Percentiles rank a stretch among this genome's conserved stretches.
Evolutionary conservation across 169 alveolate genomes (phyloP).

Genomic region (Theileria annulata): DNA sequence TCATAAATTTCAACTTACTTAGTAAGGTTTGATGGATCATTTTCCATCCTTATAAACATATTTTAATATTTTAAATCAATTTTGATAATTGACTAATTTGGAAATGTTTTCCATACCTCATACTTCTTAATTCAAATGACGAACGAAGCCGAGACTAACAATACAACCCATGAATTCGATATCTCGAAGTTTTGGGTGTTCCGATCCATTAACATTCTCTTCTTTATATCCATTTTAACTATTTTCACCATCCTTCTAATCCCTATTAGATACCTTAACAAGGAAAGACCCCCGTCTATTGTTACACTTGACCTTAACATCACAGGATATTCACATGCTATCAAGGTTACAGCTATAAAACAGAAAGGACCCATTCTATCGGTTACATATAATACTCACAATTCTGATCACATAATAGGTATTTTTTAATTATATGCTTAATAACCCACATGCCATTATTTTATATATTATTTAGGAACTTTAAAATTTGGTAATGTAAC

Average conservation of each 20-base stretch:
- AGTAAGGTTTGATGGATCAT: not conserved
- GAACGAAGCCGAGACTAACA: not conserved
- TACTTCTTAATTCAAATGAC: not conserved
- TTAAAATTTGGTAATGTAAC: slow-evolving; percentile 12
- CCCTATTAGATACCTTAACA: slow-evolving; percentile 13
- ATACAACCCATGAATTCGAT: not conserved
- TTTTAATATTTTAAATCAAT: too few relatives aligned
- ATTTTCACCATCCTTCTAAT: not conserved
- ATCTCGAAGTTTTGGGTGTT: slow-evolving; percentile 22
- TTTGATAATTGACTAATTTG: not conserved
- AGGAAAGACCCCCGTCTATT: not conserved
- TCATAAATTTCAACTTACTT: not conserved
- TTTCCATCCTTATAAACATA: not conserved
- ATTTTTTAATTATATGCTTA: too few relatives aligned
- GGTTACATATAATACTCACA: slow-evolving; percentile 2
- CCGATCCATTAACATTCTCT: slow-evolving; percentile 17
- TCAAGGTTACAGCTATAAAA: slow-evolving; percentile 6
- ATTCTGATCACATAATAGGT: slow-evolving; percentile 15
- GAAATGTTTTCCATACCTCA: not conserved
- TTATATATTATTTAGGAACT: slow-evolving; percentile 3
- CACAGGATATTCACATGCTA: not conserved
- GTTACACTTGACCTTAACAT: slow-evolving; percentile 1
- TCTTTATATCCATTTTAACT: not conserved
- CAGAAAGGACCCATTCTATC: slow-evolving; percentile 4
- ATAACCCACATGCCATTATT: not conserved